Base-by-base conservation (phyloP, 2,329 filamentous ascomycete species). In the Fusarium bulbicola region DNA sequence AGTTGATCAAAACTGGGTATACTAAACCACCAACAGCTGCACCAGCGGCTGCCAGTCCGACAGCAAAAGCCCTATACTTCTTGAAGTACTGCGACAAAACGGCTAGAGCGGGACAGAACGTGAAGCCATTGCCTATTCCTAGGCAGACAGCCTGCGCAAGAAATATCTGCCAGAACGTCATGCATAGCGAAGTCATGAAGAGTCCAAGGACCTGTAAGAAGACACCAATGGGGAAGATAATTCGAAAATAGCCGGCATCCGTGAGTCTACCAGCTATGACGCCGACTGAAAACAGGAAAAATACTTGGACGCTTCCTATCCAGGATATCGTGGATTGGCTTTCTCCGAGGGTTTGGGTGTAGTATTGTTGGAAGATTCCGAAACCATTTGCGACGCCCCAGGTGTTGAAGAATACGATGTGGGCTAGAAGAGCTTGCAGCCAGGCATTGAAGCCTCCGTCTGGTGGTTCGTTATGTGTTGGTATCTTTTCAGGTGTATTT, bases 21-120 rank as follows among this genome's bases (percentile, higher is more conserved):
- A 90, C 79, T 6, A 89, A 82, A 7, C 87, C 87, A 2, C 88
- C 88, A 5, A 88, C 81, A 7, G 86, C 87, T 53, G 87, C 87
- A 4, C 90, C 90, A 1, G 86, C 86, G 3, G 89, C 89, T 6
- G 88, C 86, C 4, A 91, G 76, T 5, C 90, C 90, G 45, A 91
- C 86, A 10, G 88, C 89, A 7, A 92, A 79, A 1, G 85, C 86
- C 63, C 88, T 84, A 61, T 84, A 85, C 45, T 82, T 84, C 40
- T 84, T 84, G 76, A 92, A 92, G 70, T 92, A 92, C n/a, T 89
- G 87, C 0, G 90, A 87, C 18, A 92, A 80, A 14, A 92, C 83
- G 15, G 90, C 88, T 28, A 92, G 82, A 7, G 86, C 85, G 0
- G 90, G 87, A 16, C 88, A 84, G 76, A 89, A 91, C 13, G 89